Percentiles rank a stretch among this genome's conserved stretches.
Conservation (phyloP, 768 basidiomycete genomes). For the Pleurotus salmoneostramineus region DNA sequence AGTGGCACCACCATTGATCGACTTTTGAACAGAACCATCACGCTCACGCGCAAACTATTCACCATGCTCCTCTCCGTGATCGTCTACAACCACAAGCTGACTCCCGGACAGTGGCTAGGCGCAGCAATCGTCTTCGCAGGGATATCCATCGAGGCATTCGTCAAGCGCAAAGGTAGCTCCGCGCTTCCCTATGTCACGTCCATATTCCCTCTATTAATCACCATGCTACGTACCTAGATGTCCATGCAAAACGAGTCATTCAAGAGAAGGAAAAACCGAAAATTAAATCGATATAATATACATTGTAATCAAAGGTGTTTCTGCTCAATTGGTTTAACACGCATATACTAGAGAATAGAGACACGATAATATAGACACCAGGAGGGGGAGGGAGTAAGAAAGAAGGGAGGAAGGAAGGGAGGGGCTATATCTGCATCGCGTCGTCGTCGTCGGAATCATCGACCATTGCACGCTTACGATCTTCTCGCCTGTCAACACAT, state of each 20-base stretch:
- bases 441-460: conserved; percentile 34
- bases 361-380: conserved; percentile 6
- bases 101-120: conserved; percentile 89
- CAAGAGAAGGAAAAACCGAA: conserved; percentile 83
- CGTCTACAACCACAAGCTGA: conserved; percentile 85
- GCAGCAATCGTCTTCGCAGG: conserved; percentile 91
- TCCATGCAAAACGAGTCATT: conserved; percentile 75
- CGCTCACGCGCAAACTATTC: conserved; percentile 93
- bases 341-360: conserved; percentile 2
- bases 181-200: conserved; percentile 9
- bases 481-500: conserved; percentile 20
- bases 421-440: conserved; percentile 46
- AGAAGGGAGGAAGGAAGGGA: not conserved
- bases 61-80: conserved; percentile 96
- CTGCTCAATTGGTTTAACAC: conserved; percentile 1
- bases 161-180: conserved; percentile 77
- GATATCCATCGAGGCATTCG: conserved; percentile 88
- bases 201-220: conserved; percentile 5
- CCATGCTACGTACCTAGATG: conserved; percentile 40
- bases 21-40: conserved; percentile 66
- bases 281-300: conserved; percentile 65
- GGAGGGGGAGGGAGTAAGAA: too few species aligned
- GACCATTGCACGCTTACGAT: conserved; percentile 43
- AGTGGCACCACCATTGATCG: conserved; percentile 7
- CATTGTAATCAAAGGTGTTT: conserved; percentile 7